Percentiles rank a stretch among this genome's conserved stretches.
Evolutionary conservation across 176 grass and related monocot species (phyloP).

Genomic region (Avena eriantha): DNA sequence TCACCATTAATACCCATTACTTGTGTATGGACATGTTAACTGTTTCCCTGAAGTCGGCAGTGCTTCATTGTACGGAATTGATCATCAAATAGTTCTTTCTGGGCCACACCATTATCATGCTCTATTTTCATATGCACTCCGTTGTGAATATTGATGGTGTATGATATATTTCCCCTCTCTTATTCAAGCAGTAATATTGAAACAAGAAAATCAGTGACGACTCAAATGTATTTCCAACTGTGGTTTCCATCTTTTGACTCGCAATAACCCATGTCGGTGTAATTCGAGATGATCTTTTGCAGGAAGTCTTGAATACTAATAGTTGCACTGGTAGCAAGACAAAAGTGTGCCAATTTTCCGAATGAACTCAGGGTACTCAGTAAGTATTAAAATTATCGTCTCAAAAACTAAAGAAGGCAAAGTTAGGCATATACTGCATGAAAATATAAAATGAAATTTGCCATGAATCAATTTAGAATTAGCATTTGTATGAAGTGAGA

Average conservation of each 20-base stretch:
- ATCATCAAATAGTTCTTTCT: neutral
- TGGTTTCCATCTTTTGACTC: neutral
- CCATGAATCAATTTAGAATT: neutral
- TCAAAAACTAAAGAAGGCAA: neutral
- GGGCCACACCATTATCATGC: neutral
- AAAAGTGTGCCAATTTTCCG: neutral
- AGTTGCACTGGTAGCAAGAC: neutral
- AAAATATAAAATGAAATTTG: neutral
- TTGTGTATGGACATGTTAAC: neutral
- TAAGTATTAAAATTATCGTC: neutral
- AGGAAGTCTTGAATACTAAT: neutral
- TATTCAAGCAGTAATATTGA: neutral
- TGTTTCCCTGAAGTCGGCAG: neutral
- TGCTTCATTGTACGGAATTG: conserved; percentile 4
- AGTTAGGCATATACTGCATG: neutral
- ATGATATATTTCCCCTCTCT: neutral
- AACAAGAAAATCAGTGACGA: neutral
- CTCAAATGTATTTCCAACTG: neutral
- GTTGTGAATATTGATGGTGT: neutral
- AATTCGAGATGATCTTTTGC: neutral
- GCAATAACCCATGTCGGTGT: neutral
- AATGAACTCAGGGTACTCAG: neutral
- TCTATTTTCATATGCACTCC: neutral
- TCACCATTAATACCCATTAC: neutral
- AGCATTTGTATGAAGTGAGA: neutral